A percentile compares a stretch with the other conserved stretches of the same genome.
phyloP scores from a whole-genome alignment of 192 early-diverging fungal species.

The Dispira simplex region DNA sequence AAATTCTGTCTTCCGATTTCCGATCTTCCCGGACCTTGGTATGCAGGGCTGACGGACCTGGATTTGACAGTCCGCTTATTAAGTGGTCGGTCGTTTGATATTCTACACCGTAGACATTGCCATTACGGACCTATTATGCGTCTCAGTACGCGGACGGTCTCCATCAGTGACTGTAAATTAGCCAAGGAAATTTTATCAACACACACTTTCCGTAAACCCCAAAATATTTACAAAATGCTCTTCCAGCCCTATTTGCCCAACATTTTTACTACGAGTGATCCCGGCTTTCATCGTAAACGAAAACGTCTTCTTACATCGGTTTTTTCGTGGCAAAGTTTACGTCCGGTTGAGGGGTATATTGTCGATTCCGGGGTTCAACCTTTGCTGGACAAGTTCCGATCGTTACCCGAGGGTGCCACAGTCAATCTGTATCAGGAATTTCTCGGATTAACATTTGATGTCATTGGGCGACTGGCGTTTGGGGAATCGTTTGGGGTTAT shows the following conservation, averaged over 20 bases:
- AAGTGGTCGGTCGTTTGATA: constrained; percentile 6
- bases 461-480: constrained; percentile 1
- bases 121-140: constrained; percentile 22
- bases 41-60: not conserved
- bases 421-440: not conserved
- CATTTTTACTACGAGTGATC: constrained; percentile 20
- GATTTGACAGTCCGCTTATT: not conserved
- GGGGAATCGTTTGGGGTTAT: not conserved
- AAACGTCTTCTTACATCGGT: constrained; percentile 21
- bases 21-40: constrained; percentile 2
- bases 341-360: constrained; percentile 19
- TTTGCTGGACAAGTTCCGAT: not conserved
- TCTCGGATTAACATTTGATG: not conserved
- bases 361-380: constrained; percentile 11
- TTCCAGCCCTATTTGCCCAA: constrained; percentile 13
- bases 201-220: constrained; percentile 18
- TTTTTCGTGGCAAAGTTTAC: constrained; percentile 15
- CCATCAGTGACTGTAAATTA: constrained; percentile 15
- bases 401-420: not conserved
- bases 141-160: constrained; percentile 17
- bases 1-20: no score
- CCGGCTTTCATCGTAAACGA: constrained; percentile 18
- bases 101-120: constrained; percentile 14
- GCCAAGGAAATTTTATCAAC: constrained; percentile 14
- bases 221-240: constrained; percentile 15